Percentiles rank a stretch among this genome's conserved stretches.
These are phyloP conservation scores for Sistotremastrum niveocremeum DNA, from an alignment of 768 basidiomycete genomes.

Conservation along the genomic window DNA sequence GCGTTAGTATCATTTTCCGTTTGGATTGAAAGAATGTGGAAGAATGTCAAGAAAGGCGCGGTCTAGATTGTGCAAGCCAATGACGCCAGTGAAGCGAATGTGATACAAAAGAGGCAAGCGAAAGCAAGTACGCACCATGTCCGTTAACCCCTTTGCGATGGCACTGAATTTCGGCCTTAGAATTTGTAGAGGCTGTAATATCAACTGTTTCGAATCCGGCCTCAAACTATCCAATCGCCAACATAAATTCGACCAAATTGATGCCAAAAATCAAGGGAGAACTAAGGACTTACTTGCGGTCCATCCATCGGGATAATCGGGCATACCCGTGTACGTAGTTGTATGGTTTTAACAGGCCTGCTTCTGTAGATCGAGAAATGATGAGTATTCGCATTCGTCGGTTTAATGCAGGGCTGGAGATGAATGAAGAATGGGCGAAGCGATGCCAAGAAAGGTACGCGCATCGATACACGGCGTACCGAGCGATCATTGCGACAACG, in stretches of 20 bases:
- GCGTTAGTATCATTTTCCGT: constrained; percentile 1
- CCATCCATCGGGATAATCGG: constrained; percentile 88
- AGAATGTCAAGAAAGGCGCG: no score
- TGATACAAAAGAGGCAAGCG: neutral
- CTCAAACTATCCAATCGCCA: constrained; percentile 45
- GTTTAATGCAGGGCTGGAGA: no score
- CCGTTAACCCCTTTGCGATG: constrained; percentile 71
- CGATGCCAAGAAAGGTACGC: no score
- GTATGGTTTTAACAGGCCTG: constrained; percentile 86
- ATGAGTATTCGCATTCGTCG: no score
- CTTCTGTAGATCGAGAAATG: constrained; percentile 31
- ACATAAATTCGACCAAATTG: constrained; percentile 1
- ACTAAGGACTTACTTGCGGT: constrained; percentile 50
- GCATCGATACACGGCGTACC: no score
- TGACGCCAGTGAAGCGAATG: neutral
- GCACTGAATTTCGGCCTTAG: constrained; percentile 77
- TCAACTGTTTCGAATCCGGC: constrained; percentile 82
- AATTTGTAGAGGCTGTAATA: constrained; percentile 77
- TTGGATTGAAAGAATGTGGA: neutral
- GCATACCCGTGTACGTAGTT: constrained; percentile 96
- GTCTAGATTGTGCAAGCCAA: no score
- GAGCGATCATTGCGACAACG: no score
- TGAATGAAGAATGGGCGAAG: no score
- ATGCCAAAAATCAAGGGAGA: constrained; percentile 5
- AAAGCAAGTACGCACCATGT: constrained; percentile 42